These are phyloP conservation scores for Coleophoma cylindrospora DNA, from an alignment of 2,329 filamentous ascomycete species.

Conservation along the genomic window DNA sequence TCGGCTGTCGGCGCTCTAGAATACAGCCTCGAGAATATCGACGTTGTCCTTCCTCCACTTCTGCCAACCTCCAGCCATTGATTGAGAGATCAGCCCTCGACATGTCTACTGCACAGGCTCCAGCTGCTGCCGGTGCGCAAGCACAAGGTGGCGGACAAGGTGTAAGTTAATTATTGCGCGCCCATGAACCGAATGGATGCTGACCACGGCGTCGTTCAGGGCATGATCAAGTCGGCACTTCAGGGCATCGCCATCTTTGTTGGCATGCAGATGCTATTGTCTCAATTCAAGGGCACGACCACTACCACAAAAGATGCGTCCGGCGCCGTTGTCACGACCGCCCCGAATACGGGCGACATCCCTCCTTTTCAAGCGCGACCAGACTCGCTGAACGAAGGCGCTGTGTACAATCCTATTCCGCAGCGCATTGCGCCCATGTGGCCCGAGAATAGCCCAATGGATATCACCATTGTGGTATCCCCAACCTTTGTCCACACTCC, in stretches of 20 bases:
- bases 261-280: slow-evolving; percentile 53
- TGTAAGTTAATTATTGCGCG: slow-evolving; percentile 16
- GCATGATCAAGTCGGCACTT: slow-evolving; percentile 32
- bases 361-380: slow-evolving; percentile 63
- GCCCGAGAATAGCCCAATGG: slow-evolving; percentile 71
- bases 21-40: neutral
- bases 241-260: slow-evolving; percentile 50
- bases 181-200: slow-evolving; percentile 1
- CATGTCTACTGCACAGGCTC: slow-evolving; percentile 26
- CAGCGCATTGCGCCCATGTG: slow-evolving; percentile 80
- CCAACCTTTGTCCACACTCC: slow-evolving; percentile 65
- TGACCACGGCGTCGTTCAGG: slow-evolving; percentile 15
- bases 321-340: slow-evolving; percentile 48
- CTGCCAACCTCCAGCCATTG: slow-evolving; percentile 4
- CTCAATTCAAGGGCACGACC: slow-evolving; percentile 37
- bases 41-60: slow-evolving; percentile 10
- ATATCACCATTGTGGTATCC: slow-evolving; percentile 82
- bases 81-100: slow-evolving; percentile 8
- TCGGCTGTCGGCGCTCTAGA: neutral
- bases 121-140: slow-evolving; percentile 21
- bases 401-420: slow-evolving; percentile 60
- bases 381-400: slow-evolving; percentile 52
- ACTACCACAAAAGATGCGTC: slow-evolving; percentile 45
- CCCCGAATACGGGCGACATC: slow-evolving; percentile 50
- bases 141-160: slow-evolving; percentile 23